A percentile compares a stretch with the other conserved stretches of the same genome.
These are phyloP conservation scores for Pythium myriotylum DNA, from an alignment of 352 stramenopile species.

Conservation along the genomic window DNA sequence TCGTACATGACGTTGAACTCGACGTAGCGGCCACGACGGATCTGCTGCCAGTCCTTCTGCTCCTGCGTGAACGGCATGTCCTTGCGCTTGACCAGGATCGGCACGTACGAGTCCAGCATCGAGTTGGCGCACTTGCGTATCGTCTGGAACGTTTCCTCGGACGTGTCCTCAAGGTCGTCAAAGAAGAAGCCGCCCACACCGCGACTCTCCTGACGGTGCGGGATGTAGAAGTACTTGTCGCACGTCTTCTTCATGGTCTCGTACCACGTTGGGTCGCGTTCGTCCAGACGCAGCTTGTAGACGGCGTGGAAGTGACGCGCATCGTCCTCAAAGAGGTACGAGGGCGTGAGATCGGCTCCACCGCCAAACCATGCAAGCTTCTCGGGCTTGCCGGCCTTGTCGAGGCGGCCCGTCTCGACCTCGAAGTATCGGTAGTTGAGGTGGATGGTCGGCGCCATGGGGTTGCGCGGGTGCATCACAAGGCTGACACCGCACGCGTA, in stretches of 20 bases:
- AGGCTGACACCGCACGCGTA: constrained; percentile 95
- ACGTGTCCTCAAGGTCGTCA: constrained; percentile 96
- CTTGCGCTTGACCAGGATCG: constrained; percentile 96
- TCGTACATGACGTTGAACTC: constrained; percentile 99
- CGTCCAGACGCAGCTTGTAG: constrained; percentile 94
- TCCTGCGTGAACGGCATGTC: constrained; percentile 94
- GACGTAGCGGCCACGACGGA: constrained; percentile 96
- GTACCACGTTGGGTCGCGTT: constrained; percentile 93
- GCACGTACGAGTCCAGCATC: constrained; percentile 93
- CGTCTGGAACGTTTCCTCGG: constrained; percentile 87
- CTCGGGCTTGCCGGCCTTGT: constrained; percentile 80
- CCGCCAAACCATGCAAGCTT: constrained; percentile 95
- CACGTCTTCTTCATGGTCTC: constrained; percentile 96
- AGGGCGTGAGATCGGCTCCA: constrained; percentile 97
- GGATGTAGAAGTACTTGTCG: constrained; percentile 98
- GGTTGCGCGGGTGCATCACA: constrained; percentile 97
- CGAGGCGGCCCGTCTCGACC: constrained; percentile 77
- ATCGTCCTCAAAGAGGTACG: constrained; percentile 96
- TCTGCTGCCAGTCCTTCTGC: constrained; percentile 98
- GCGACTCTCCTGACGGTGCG: constrained; percentile 94
- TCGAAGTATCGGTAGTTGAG: constrained; percentile 99
- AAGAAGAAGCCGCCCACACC: constrained; percentile 99
- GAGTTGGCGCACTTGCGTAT: constrained; percentile 77
- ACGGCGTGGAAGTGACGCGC: constrained; percentile 97
- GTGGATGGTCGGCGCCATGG: constrained; percentile 96